These are phyloP conservation scores for Sambucus nigra DNA, from an alignment of 129 eudicot genomes.

Conservation along the genomic window DNA sequence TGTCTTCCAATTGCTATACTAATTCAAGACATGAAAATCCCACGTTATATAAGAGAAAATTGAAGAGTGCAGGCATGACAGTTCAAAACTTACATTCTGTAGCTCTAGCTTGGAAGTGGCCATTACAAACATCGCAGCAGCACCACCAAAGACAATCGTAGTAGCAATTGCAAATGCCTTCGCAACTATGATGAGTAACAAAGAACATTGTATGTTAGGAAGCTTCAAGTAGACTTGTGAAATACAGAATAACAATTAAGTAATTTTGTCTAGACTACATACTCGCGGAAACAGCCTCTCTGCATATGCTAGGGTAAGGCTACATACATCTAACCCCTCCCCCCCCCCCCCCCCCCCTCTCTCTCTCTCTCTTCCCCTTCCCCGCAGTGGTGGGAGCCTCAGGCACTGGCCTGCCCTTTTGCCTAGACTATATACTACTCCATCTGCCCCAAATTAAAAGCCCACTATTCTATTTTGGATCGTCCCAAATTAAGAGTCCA, in stretches of 20 bases:
- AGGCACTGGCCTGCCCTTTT: no score
- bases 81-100: conserved; percentile 42
- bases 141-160: conserved; percentile 75
- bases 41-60: not conserved
- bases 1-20: not conserved
- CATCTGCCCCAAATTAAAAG: no score
- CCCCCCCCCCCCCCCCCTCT: no score
- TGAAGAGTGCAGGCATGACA: not conserved
- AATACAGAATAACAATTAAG: not conserved
- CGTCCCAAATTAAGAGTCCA: no score
- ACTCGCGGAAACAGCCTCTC: no score
- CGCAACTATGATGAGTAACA: conserved; percentile 39
- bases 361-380: no score
- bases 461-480: no score
- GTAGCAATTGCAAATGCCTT: conserved; percentile 84
- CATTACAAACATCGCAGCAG: conserved; percentile 49
- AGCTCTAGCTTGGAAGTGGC: conserved; percentile 61
- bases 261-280: no score
- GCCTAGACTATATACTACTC: no score
- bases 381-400: no score
- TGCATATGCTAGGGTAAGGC: no score
- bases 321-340: no score
- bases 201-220: not conserved
- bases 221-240: not conserved
- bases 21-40: not conserved